phyloP scores from a whole-genome alignment of 257 asterid species.

The Przewalskia tangutica region DNA sequence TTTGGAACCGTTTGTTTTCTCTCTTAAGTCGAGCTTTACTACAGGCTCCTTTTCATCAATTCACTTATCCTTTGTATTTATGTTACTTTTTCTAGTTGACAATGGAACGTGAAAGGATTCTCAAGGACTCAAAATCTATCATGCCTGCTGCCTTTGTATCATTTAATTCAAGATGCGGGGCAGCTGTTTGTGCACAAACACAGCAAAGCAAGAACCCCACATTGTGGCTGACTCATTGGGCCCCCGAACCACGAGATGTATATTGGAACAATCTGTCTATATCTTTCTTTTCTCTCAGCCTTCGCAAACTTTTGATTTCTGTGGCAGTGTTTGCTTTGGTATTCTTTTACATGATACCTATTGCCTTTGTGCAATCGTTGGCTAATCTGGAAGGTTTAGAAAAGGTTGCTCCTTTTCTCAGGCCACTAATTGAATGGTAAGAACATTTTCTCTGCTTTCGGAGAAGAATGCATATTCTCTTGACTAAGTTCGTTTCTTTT shows the following conservation, averaged over 20 bases:
- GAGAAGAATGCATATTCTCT: not conserved
- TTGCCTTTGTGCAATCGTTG: slow-evolving; percentile 91
- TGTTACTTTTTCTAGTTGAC: slow-evolving; percentile 42
- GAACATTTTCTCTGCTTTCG: slow-evolving; percentile 9
- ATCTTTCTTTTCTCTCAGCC: slow-evolving; percentile 71
- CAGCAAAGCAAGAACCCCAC: slow-evolving; percentile 92
- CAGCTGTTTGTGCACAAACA: slow-evolving; percentile 98
- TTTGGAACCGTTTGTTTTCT: not conserved
- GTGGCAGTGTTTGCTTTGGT: slow-evolving; percentile 63
- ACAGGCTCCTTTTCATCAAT: not conserved
- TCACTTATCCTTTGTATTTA: not conserved
- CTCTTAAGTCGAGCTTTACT: not conserved
- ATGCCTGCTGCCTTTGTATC: slow-evolving; percentile 87
- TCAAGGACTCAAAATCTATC: slow-evolving; percentile 57
- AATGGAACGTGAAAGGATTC: slow-evolving; percentile 65
- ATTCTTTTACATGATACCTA: slow-evolving; percentile 97
- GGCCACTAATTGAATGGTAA: slow-evolving; percentile 85
- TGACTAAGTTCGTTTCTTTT: not conserved
- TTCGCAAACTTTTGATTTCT: slow-evolving; percentile 63
- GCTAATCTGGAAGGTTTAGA: slow-evolving; percentile 95
- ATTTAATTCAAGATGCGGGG: slow-evolving; percentile 89
- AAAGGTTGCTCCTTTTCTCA: slow-evolving; percentile 87
- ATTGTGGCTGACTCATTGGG: slow-evolving; percentile 82
- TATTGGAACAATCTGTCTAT: slow-evolving; percentile 83
- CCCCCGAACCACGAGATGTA: slow-evolving; percentile 95